These are phyloP conservation scores for Mortierella sp. DNA, from an alignment of 371 early-diverging fungal species.

Conservation along the genomic window DNA sequence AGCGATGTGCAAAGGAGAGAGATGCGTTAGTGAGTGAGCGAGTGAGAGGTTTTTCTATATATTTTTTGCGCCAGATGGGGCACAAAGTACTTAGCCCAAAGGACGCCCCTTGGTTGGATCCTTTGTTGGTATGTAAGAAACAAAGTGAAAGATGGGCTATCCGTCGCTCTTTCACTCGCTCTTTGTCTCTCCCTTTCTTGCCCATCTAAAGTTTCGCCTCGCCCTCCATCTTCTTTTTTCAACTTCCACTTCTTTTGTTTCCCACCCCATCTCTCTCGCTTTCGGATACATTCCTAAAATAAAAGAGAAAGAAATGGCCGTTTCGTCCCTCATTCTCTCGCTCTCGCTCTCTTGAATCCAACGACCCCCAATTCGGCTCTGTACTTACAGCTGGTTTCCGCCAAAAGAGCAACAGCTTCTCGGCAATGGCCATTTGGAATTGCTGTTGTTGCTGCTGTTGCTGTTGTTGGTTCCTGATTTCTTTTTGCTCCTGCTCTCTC, in stretches of 20 bases:
- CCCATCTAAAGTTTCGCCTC: not conserved
- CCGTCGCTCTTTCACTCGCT: not conserved
- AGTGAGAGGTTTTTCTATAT: not conserved
- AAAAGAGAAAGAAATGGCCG: not conserved
- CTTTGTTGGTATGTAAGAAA: not conserved
- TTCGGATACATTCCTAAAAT: not conserved
- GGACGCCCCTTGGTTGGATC: not conserved
- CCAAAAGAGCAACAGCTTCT: conserved; percentile 86
- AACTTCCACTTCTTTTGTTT: not conserved
- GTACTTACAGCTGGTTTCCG: conserved; percentile 84
- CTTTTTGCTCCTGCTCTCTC: conserved; percentile 52
- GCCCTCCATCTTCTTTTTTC: not conserved
- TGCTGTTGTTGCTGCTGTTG: conserved; percentile 38
- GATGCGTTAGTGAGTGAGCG: not conserved
- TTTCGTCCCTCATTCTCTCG: no score
- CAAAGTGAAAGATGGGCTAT: not conserved
- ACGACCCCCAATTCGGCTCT: not conserved
- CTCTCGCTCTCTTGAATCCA: not conserved
- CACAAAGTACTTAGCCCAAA: conserved; percentile 10
- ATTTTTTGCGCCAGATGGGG: not conserved
- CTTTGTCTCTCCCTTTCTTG: not conserved
- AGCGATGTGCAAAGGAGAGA: not conserved
- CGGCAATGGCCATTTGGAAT: conserved; percentile 84
- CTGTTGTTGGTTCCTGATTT: conserved; percentile 14
- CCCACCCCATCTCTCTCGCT: not conserved